Percentiles rank a stretch among this genome's conserved stretches.
phyloP scores from a whole-genome alignment of 352 stramenopile genomes.

The Globisporangium paddicum region DNA sequence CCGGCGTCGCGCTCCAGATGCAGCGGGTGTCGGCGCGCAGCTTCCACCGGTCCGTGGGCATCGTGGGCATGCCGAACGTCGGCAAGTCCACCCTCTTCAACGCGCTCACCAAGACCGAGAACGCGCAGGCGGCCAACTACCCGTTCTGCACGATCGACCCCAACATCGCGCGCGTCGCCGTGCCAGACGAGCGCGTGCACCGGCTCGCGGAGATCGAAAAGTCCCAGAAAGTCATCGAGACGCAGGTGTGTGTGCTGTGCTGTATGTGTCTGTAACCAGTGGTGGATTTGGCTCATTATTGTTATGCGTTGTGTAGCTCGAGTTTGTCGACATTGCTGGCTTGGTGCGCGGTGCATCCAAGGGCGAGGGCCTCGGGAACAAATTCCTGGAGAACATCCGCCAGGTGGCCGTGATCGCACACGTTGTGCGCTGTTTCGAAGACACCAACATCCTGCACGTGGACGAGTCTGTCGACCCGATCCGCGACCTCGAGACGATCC shows the following conservation, averaged over 20 bases:
- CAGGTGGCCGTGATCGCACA: slow-evolving; percentile 80
- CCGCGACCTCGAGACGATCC: slow-evolving; percentile 98
- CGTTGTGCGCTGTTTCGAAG: slow-evolving; percentile 97
- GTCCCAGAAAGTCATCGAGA: slow-evolving; percentile 71
- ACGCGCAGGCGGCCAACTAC: slow-evolving; percentile 84
- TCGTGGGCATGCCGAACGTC: slow-evolving; percentile 88
- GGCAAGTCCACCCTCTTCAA: slow-evolving; percentile 90
- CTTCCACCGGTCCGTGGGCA: slow-evolving; percentile 82
- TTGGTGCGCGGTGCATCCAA: slow-evolving; percentile 77
- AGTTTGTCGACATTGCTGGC: slow-evolving; percentile 87
- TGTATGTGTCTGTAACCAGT: slow-evolving; percentile 1
- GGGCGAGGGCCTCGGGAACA: slow-evolving; percentile 82
- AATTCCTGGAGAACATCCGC: slow-evolving; percentile 86
- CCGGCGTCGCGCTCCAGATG: neutral
- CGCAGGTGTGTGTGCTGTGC: slow-evolving; percentile 26
- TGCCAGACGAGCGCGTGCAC: slow-evolving; percentile 61
- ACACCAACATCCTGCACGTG: slow-evolving; percentile 98
- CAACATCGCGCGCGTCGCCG: slow-evolving; percentile 73
- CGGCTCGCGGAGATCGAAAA: slow-evolving; percentile 64
- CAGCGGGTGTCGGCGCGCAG: slow-evolving; percentile 14
- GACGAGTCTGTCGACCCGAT: slow-evolving; percentile 94
- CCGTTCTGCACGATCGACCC: slow-evolving; percentile 89
- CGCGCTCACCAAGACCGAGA: slow-evolving; percentile 79
- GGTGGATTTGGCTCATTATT: no score
- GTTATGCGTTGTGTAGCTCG: slow-evolving; percentile 36